These are phyloP conservation scores for Edaphochlamys debaryana DNA, from an alignment of 139 green algal species.

Conservation along the genomic window DNA sequence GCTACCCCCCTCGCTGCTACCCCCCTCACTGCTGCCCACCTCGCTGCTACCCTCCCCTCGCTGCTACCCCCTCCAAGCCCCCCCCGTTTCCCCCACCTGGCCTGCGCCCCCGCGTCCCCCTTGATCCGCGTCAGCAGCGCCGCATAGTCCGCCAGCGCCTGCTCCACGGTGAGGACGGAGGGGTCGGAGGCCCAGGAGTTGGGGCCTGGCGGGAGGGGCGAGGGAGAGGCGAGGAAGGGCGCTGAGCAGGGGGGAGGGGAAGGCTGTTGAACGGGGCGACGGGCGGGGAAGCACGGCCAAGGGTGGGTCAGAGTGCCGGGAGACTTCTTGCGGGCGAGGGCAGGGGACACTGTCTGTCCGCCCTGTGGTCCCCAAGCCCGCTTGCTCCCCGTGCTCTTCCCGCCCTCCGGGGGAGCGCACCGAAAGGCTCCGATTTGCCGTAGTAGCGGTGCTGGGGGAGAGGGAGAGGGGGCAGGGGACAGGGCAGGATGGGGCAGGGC, in stretches of 20 bases:
- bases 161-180: constrained; percentile 60
- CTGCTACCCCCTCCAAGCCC: no score
- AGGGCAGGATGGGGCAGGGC: neutral
- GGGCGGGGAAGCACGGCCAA: no score
- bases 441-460: constrained; percentile 86
- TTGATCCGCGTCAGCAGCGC: constrained; percentile 56
- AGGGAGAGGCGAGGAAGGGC: no score
- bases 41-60: no score
- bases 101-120: neutral
- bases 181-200: constrained; percentile 53
- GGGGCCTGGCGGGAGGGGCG: constrained; percentile 17
- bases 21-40: neutral
- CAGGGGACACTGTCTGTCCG: no score
- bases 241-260: neutral
- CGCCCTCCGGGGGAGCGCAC: constrained; percentile 13
- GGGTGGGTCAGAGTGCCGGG: no score
- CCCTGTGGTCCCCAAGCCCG: no score
- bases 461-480: constrained; percentile 1
- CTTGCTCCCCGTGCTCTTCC: no score
- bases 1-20: no score
- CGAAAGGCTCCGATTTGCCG: constrained; percentile 68
- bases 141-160: constrained; percentile 75
- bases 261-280: neutral
- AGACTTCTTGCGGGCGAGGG: no score
- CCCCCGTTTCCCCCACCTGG: no score